Percentiles rank a stretch among this genome's conserved stretches.
phyloP scores from a whole-genome alignment of 2,329 filamentous ascomycete species.

The Remersonia thermophila region DNA sequence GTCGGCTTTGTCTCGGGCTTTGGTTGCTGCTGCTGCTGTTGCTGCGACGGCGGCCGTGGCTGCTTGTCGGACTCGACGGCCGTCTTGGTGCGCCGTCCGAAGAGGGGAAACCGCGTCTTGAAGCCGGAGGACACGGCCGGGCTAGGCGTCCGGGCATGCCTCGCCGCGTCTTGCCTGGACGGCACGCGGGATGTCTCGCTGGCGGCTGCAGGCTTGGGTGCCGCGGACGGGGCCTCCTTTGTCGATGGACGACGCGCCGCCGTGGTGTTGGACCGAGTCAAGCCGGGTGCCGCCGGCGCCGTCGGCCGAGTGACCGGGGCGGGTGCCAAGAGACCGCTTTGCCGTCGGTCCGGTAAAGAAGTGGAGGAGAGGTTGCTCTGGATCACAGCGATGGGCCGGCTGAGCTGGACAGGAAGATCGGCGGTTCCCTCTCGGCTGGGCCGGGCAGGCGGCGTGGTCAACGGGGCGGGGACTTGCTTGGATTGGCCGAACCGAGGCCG shows the following conservation, averaged over 20 bases:
- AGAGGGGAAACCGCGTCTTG: conserved; percentile 61
- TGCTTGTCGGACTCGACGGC: conserved; percentile 30
- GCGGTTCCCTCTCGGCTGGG: conserved; percentile 59
- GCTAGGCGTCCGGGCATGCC: conserved; percentile 35
- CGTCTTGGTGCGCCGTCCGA: conserved; percentile 59
- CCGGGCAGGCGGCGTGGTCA: conserved; percentile 38
- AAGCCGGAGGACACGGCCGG: conserved; percentile 46
- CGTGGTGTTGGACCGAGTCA: conserved; percentile 23
- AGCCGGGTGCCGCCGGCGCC: conserved; percentile 22
- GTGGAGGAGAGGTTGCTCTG: conserved; percentile 48
- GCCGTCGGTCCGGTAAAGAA: conserved; percentile 37
- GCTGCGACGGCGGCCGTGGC: conserved; percentile 13
- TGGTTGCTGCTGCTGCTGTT: conserved; percentile 46
- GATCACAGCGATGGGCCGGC: conserved; percentile 40
- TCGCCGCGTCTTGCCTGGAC: conserved; percentile 20
- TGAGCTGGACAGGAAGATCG: conserved; percentile 45
- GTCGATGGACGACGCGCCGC: too few species aligned
- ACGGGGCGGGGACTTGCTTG: conserved; percentile 18
- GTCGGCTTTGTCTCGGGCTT: conserved; percentile 42
- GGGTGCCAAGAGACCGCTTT: conserved; percentile 23
- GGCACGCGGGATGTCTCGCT: conserved; percentile 8
- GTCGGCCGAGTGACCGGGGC: conserved; percentile 25
- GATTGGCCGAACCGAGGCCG: conserved; percentile 18
- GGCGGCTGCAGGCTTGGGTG: too few species aligned
- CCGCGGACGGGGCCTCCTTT: too few species aligned